Conservation (phyloP, 75 land plant genomes). For the Adiantum capillusveneris region DNA sequence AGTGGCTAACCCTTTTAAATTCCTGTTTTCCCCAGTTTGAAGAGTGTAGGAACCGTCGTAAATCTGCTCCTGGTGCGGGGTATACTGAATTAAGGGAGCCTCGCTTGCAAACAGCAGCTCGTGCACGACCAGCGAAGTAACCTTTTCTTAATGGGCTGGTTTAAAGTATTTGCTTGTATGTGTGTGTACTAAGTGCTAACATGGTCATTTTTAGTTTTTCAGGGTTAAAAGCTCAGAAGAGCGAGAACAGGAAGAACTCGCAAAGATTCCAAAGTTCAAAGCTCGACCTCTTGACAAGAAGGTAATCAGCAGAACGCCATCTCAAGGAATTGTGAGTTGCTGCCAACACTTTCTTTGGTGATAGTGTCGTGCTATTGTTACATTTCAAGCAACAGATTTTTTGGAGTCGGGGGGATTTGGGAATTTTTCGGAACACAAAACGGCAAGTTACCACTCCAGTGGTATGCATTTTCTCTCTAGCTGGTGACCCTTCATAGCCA, state of each 20-base stretch:
- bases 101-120: conserved; percentile 57
- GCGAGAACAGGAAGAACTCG: conserved; percentile 80
- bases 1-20: no score
- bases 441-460: conserved; percentile 68
- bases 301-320: conserved; percentile 36
- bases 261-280: conserved; percentile 79
- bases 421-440: conserved; percentile 55
- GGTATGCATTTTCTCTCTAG: conserved; percentile 28
- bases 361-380: no score
- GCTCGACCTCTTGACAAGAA: conserved; percentile 89
- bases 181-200: no score
- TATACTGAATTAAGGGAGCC: conserved; percentile 72
- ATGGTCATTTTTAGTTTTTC: neutral
- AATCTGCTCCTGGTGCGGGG: conserved; percentile 33
- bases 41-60: conserved; percentile 20
- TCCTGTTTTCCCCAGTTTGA: neutral
- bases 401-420: conserved; percentile 82
- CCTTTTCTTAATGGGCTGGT: neutral
- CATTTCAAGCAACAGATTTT: conserved; percentile 53
- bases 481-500: no score
- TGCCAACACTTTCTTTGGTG: conserved; percentile 4
- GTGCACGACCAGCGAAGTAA: conserved; percentile 78
- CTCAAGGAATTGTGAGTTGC: no score
- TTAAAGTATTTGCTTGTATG: neutral
- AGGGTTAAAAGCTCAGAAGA: conserved; percentile 76